Conservation (phyloP, 1,139 yeast genomes). For the Kodamaea anthophila region DNA sequence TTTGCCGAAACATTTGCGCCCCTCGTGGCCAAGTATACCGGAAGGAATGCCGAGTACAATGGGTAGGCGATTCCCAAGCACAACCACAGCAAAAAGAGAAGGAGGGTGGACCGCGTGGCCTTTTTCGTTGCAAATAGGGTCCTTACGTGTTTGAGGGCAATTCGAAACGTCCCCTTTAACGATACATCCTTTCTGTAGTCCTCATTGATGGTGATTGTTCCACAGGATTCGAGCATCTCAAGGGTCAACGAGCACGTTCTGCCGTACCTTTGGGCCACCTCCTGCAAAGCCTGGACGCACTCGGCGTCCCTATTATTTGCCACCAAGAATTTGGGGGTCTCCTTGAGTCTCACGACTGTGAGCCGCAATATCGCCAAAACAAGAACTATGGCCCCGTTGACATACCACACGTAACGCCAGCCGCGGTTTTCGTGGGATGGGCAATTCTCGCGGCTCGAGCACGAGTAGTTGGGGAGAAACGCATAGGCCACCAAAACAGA, state of each 20-base stretch:
- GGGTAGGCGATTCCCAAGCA: constrained; percentile 35
- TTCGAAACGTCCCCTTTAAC: constrained; percentile 11
- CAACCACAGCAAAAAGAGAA: constrained; percentile 31
- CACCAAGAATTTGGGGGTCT: constrained; percentile 32
- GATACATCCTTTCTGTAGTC: constrained; percentile 20
- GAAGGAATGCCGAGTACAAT: constrained; percentile 33
- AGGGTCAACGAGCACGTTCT: constrained; percentile 24
- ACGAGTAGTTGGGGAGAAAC: constrained; percentile 25
- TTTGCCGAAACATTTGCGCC: constrained; percentile 33
- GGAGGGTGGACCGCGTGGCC: constrained; percentile 22
- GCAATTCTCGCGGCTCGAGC: constrained; percentile 22
- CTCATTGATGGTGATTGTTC: constrained; percentile 16
- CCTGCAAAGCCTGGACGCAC: constrained; percentile 23
- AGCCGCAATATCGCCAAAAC: constrained; percentile 24
- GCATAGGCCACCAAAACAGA: constrained; percentile 29
- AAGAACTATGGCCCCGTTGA: constrained; percentile 27
- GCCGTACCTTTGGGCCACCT: constrained; percentile 24
- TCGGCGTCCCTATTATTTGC: constrained; percentile 30
- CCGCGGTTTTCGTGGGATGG: constrained; percentile 27
- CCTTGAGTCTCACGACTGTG: constrained; percentile 26
- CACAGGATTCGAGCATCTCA: constrained; percentile 24
- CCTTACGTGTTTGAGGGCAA: constrained; percentile 19
- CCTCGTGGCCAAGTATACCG: constrained; percentile 31
- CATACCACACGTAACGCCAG: constrained; percentile 33
- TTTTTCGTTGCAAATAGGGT: constrained; percentile 23